Evolutionary conservation across 2,329 filamentous ascomycete genomes (phyloP), one percentile per base, ranked within the genome.

Genomic region (Penicillium brasilianum): DNA sequence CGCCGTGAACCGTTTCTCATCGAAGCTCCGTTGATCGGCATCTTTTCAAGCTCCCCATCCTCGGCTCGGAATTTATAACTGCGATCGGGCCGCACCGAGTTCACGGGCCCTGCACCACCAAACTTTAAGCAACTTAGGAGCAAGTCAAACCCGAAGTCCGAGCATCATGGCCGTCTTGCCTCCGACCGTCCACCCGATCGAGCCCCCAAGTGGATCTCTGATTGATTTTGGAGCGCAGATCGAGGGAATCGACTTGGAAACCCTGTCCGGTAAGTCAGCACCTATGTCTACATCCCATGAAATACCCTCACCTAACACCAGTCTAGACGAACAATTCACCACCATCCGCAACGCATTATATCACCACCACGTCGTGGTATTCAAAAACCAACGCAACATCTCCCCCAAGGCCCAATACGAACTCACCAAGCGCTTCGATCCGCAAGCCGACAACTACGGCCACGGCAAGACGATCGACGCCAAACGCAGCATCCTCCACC

Each of bases 381-480:
- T 93, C 78, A 92, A 90, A 74, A 81, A 86, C 71, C 89, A 92
- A 72, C 71, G 80, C 46, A 80, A 85, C 44, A 80, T 89, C 25
- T 85, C 88, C 0, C 88, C 91, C 1, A 87, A 85, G 71, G 88
- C 89, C 8, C 90, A 93, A 72, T 93, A 88, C 70, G 85, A 89
- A 65, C 81, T 93, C 43, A 93, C 90, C 2, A 87, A 85, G 54
- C 85, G 85, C 58, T 93, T 93, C 76, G 91, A 93, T 69, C 90
- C 90, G 0, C 71, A 80, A 6, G 82, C 83, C 1, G 82, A 82
- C 14, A 84, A 83, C 14, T 93, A 93, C 75, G 90, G 90, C 16
- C 90, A 93, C 72, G 90, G 90, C 71, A 91, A 90, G 77, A 90
- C 89, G 0, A 80, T 91, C 51, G 89, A 92, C 68, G 82, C 82